Conservation (phyloP, 2,329 filamentous ascomycete species). For the Thermoascus crustaceus region DNA sequence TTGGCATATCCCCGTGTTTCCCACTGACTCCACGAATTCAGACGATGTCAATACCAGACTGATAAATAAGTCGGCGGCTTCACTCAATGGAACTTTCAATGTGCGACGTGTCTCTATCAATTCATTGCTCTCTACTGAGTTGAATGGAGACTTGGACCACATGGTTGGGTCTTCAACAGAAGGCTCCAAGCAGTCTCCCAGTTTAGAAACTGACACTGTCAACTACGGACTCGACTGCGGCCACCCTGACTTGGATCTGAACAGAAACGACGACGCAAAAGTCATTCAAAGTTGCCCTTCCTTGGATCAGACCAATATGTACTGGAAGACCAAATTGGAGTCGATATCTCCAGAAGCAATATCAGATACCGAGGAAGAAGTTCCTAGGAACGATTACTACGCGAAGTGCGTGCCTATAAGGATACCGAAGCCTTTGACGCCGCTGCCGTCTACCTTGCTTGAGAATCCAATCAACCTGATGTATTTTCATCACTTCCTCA, state of each 20-base stretch:
- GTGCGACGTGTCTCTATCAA: conserved; percentile 55
- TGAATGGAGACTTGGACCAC: conserved; percentile 8
- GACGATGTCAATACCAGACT: not conserved
- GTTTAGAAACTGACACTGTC: conserved; percentile 27
- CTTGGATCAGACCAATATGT: conserved; percentile 21
- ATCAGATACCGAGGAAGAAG: conserved; percentile 13
- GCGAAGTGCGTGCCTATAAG: conserved; percentile 58
- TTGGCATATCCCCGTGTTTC: no score
- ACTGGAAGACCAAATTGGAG: conserved; percentile 5
- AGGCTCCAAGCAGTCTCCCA: conserved; percentile 23
- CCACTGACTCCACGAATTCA: no score
- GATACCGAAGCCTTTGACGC: conserved; percentile 50
- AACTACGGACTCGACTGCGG: conserved; percentile 65
- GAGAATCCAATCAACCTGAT: conserved; percentile 75
- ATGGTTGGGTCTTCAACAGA: conserved; percentile 11
- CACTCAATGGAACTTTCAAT: conserved; percentile 26
- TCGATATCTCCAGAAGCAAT: conserved; percentile 5
- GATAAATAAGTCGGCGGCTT: not conserved
- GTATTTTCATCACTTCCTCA: conserved; percentile 66
- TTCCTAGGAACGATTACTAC: conserved; percentile 60
- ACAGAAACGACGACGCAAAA: conserved; percentile 60
- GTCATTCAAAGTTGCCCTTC: conserved; percentile 51
- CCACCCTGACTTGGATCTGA: conserved; percentile 59
- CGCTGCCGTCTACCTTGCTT: conserved; percentile 49
- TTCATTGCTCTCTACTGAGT: conserved; percentile 49